phyloP scores from a whole-genome alignment of 192 early-diverging fungal species.

The Backusella circina region DNA sequence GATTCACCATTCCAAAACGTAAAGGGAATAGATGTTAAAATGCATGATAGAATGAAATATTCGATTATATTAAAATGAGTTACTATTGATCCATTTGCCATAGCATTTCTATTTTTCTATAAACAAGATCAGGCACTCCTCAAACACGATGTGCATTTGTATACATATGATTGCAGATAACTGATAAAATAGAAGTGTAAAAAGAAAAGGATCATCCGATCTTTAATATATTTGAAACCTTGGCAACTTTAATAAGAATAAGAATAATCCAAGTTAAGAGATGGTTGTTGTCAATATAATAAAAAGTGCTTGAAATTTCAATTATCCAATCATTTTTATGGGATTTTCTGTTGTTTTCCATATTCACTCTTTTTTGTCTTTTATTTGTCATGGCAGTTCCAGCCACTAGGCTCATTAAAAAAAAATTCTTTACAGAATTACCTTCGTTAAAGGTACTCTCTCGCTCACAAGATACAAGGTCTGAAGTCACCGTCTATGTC shows the following conservation, averaged over 20 bases:
- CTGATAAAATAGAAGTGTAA: background rate
- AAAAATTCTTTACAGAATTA: conserved; percentile 24
- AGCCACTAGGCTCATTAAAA: conserved; percentile 7
- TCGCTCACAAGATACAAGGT: background rate
- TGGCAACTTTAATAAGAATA: background rate
- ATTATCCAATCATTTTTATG: background rate
- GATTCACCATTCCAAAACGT: too few species aligned
- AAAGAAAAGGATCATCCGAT: background rate
- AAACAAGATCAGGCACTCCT: too few species aligned
- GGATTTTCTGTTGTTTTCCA: background rate
- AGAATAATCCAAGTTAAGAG: background rate
- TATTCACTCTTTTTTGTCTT: background rate
- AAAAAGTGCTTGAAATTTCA: background rate
- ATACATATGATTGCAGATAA: background rate
- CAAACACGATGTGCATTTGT: too few species aligned
- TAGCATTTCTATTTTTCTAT: too few species aligned
- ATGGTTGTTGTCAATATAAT: background rate
- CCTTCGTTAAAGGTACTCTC: conserved; percentile 24
- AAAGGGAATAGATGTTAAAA: too few species aligned
- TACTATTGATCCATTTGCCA: too few species aligned
- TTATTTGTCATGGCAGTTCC: background rate
- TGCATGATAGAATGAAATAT: too few species aligned
- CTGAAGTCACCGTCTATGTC: conserved; percentile 33
- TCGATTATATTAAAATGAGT: too few species aligned
- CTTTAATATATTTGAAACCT: background rate